A percentile compares a stretch with the other conserved stretches of the same genome.
phyloP scores from a whole-genome alignment of 1,284 basidiomycete genomes.

The Coniophora puteana region DNA sequence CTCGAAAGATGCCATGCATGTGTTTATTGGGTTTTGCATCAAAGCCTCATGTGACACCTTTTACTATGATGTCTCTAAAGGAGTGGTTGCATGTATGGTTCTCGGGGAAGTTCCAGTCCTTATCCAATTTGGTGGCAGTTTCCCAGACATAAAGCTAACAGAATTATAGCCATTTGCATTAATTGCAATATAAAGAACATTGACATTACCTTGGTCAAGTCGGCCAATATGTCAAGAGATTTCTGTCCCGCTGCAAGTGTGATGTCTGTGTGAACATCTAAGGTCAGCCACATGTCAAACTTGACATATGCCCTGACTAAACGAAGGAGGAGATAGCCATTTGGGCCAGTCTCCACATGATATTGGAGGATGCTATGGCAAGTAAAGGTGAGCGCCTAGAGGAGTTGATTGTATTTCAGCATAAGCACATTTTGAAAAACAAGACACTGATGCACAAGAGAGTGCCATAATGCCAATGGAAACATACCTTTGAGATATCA shows the following conservation, averaged over 20 bases:
- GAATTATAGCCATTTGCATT: not conserved
- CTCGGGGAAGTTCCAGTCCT: slow-evolving; percentile 12
- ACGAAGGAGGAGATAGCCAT: slow-evolving; percentile 10
- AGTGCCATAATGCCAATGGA: not conserved
- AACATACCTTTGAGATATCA: slow-evolving; percentile 1
- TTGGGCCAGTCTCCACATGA: slow-evolving; percentile 3
- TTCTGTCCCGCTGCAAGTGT: slow-evolving; percentile 6
- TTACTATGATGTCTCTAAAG: slow-evolving; percentile 21
- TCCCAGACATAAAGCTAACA: not conserved
- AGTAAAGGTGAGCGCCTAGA: slow-evolving; percentile 25
- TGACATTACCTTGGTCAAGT: slow-evolving; percentile 1
- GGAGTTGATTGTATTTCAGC: not conserved
- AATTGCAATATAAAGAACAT: not conserved
- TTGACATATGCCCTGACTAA: slow-evolving; percentile 11
- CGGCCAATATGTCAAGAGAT: not conserved
- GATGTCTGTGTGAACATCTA: slow-evolving; percentile 15
- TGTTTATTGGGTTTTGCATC: slow-evolving; percentile 21
- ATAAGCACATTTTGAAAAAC: not conserved
- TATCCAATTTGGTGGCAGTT: not conserved
- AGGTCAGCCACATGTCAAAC: slow-evolving; percentile 11
- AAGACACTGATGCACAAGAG: not conserved
- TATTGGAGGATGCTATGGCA: slow-evolving; percentile 22
- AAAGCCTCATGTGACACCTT: slow-evolving; percentile 21
- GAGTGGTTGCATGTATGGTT: slow-evolving; percentile 14
- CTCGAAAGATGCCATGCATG: slow-evolving; percentile 18